A percentile compares a stretch with the other conserved stretches of the same genome.
phyloP scores from a whole-genome alignment of 139 green algal genomes.

The Picochlorum sp. region DNA sequence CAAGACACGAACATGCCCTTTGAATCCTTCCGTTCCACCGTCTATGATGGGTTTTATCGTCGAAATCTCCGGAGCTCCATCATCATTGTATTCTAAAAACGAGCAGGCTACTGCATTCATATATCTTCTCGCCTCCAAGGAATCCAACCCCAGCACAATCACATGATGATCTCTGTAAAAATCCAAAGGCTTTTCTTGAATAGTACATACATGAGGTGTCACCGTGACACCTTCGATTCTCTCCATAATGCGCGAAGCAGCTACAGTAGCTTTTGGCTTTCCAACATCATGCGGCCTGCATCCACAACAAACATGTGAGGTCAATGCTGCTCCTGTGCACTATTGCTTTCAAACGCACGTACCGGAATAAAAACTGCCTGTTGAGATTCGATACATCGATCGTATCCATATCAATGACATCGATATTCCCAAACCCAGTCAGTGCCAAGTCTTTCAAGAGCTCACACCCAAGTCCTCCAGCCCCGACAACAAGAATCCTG shows the following conservation, averaged over 20 bases:
- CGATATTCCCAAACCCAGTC: conserved; percentile 89
- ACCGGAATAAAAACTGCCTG: conserved; percentile 93
- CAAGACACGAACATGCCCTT: conserved; percentile 94
- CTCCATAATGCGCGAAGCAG: conserved; percentile 71
- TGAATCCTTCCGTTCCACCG: conserved; percentile 97
- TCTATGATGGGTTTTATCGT: conserved; percentile 96
- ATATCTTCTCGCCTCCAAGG: conserved; percentile 88
- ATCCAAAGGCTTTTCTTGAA: conserved; percentile 87
- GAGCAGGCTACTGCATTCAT: conserved; percentile 97
- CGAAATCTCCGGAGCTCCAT: conserved; percentile 60
- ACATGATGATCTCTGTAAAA: conserved; percentile 91
- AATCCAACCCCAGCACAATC: conserved; percentile 95
- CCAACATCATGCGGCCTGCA: conserved; percentile 68
- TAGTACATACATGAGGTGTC: conserved; percentile 78
- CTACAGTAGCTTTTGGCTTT: conserved; percentile 85
- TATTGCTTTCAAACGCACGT: not conserved
- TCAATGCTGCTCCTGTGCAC: too few relatives aligned
- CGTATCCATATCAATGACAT: conserved; percentile 99
- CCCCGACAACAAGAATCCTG: conserved; percentile 82
- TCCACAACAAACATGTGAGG: not conserved
- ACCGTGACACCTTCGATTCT: conserved; percentile 73
- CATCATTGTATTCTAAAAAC: conserved; percentile 84
- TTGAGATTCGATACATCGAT: conserved; percentile 99
- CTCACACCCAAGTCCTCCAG: conserved; percentile 96
- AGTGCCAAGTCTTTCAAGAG: conserved; percentile 97